A percentile compares a stretch with the other conserved stretches of the same genome.
Conservation (phyloP, 1,284 basidiomycete species). For the Cutaneotrichosporon dermatis region DNA sequence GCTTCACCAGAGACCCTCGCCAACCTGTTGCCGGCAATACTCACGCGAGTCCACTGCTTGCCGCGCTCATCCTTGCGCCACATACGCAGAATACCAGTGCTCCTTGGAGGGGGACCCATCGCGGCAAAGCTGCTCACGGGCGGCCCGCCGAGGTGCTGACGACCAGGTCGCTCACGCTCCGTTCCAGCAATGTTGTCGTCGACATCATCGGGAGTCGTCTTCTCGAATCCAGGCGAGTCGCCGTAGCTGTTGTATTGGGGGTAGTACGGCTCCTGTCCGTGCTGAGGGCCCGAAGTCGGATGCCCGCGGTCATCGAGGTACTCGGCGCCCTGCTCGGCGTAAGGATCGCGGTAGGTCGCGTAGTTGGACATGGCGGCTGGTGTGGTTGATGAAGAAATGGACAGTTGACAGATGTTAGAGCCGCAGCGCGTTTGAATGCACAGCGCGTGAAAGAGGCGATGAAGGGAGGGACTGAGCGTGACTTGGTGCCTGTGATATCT, state of each 20-base stretch:
- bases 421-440: neutral
- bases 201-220: constrained; percentile 13
- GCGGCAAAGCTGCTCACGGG: constrained; percentile 34
- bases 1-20: neutral
- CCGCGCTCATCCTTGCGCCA: constrained; percentile 50
- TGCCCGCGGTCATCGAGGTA: constrained; percentile 12
- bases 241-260: constrained; percentile 8
- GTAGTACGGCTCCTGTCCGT: constrained; percentile 1
- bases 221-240: constrained; percentile 27
- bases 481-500: too few relatives aligned
- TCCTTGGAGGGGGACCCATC: constrained; percentile 45
- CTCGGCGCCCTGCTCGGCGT: constrained; percentile 11
- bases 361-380: constrained; percentile 11
- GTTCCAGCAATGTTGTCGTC: constrained; percentile 9
- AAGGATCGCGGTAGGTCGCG: constrained; percentile 20
- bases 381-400: neutral
- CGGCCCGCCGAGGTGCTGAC: constrained; percentile 15
- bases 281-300: neutral
- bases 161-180: constrained; percentile 32
- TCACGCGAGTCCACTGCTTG: constrained; percentile 46
- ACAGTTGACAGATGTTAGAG: neutral
- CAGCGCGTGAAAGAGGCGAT: neutral
- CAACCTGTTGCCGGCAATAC: constrained; percentile 8
- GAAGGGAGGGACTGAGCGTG: neutral
- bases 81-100: constrained; percentile 47